Evolutionary conservation across 2,329 filamentous ascomycete species (phyloP).

Genomic region (Fusarium nisikadoi): DNA sequence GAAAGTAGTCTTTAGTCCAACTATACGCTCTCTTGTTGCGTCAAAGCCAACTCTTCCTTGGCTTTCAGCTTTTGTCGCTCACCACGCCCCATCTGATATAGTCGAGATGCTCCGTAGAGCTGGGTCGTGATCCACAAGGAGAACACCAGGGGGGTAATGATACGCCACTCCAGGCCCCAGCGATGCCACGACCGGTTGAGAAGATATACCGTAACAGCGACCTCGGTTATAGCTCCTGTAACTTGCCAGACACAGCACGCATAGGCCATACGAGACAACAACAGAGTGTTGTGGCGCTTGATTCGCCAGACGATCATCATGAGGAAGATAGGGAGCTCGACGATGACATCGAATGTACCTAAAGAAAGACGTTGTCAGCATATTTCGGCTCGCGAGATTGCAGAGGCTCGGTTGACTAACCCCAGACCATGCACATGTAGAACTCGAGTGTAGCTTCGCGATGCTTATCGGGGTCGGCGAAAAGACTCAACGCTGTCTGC

Average conservation of each 20-base stretch:
- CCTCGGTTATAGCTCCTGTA: not conserved
- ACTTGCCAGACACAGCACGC: conserved; percentile 8
- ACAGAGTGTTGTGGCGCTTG: not conserved
- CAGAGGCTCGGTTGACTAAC: not conserved
- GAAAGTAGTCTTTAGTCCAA: not conserved
- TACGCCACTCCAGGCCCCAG: not conserved
- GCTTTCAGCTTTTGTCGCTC: not conserved
- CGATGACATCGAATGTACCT: conserved; percentile 13
- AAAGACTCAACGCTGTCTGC: conserved; percentile 8
- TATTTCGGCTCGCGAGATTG: accelerated
- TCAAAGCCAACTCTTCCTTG: not conserved
- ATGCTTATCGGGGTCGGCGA: not conserved
- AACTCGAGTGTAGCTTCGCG: conserved; percentile 11
- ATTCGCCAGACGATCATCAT: conserved; percentile 13
- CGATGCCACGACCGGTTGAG: not conserved
- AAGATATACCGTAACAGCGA: conserved; percentile 7
- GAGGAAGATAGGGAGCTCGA: conserved; percentile 11
- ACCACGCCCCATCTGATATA: conserved; percentile 6
- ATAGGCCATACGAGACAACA: conserved; percentile 2
- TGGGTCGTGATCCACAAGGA: conserved; percentile 13
- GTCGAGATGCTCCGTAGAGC: conserved; percentile 8
- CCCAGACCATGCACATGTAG: conserved; percentile 29
- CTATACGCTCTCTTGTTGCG: not conserved
- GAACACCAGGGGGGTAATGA: not conserved
- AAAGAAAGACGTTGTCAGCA: not conserved